Conservation (phyloP, 176 grass and related monocot genomes). For the Alloteropsis semialata region DNA sequence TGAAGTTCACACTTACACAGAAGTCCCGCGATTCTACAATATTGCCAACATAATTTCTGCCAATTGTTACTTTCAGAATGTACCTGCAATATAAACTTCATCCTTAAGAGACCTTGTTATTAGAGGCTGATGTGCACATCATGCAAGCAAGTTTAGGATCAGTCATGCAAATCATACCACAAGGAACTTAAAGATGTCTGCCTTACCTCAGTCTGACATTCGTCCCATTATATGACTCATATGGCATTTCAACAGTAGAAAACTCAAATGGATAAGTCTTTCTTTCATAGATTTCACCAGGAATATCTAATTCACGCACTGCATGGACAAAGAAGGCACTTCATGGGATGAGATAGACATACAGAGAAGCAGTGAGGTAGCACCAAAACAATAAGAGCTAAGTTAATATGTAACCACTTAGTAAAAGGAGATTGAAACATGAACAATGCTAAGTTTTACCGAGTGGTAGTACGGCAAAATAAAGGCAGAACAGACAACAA, state of each 20-base stretch:
- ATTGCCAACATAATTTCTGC: conserved; percentile 80
- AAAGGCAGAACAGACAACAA: no score
- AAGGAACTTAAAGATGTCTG: no score
- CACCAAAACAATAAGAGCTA: not conserved
- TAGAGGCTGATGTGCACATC: not conserved
- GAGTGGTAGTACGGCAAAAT: no score
- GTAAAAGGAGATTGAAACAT: not conserved
- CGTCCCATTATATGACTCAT: conserved; percentile 85
- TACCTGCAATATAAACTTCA: conserved; percentile 55
- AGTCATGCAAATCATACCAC: no score
- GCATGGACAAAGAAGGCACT: conserved; percentile 14
- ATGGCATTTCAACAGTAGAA: conserved; percentile 94
- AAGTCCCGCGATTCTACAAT: conserved; percentile 79
- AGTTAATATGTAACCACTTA: not conserved
- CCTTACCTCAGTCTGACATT: conserved; percentile 98
- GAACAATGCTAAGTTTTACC: not conserved
- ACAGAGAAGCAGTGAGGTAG: not conserved
- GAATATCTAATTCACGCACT: conserved; percentile 88
- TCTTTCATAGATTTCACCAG: conserved; percentile 92
- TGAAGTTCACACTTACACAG: conserved; percentile 57
- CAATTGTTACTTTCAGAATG: conserved; percentile 82
- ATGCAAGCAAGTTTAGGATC: no score
- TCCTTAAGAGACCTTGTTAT: not conserved
- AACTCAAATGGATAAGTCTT: conserved; percentile 94
- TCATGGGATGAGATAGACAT: not conserved